Percentiles rank a stretch among this genome's conserved stretches.
phyloP scores from a whole-genome alignment of 2,329 filamentous ascomycete genomes.

The Trichoderma aggressivum region DNA sequence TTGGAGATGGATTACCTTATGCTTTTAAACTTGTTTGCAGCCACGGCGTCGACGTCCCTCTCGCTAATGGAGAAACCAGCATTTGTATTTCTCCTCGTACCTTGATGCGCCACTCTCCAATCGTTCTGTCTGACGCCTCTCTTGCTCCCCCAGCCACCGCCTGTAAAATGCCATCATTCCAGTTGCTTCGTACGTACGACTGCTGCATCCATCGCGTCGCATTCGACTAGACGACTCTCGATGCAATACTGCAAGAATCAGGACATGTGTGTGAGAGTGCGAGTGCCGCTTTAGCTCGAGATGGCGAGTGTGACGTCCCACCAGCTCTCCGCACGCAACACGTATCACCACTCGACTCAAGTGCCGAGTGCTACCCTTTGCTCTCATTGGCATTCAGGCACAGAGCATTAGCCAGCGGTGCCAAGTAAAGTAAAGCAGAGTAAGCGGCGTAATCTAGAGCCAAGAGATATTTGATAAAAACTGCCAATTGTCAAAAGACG shows the following conservation, averaged over 20 bases:
- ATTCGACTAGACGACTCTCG: neutral
- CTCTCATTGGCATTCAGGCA: neutral
- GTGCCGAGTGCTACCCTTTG: neutral
- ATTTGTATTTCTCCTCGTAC: neutral
- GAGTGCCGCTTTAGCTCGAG: neutral
- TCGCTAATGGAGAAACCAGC: neutral
- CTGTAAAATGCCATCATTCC: slow-evolving; percentile 13
- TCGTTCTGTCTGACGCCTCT: neutral
- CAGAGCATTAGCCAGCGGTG: neutral
- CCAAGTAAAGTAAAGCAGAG: neutral
- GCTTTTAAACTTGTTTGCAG: neutral
- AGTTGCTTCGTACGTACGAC: neutral
- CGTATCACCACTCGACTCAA: neutral
- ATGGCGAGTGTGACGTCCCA: neutral
- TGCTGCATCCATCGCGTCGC: neutral
- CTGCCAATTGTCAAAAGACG: neutral
- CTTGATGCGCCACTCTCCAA: neutral
- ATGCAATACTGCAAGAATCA: neutral
- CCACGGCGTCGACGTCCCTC: neutral
- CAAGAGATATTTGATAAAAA: neutral
- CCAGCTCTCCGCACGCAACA: slow-evolving; percentile 1
- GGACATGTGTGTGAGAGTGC: neutral
- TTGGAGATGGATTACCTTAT: neutral
- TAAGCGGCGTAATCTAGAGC: neutral
- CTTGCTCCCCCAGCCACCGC: neutral